Base-by-base conservation (phyloP, 495 filamentous ascomycete genomes). In the Penicillium daleae region DNA sequence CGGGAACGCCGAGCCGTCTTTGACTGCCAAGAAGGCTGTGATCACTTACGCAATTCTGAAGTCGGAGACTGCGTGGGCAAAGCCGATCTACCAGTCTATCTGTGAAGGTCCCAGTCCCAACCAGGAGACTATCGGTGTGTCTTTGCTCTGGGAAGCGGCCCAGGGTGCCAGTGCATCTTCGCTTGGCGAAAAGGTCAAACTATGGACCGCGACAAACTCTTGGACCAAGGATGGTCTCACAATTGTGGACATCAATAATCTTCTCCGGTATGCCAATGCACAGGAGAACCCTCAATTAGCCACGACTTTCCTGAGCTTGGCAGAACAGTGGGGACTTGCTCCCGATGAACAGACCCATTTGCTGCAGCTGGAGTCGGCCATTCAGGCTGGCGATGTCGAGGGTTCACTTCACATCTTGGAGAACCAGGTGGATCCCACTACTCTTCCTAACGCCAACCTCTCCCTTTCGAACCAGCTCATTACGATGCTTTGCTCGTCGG, bases 101-200 rank as follows among this genome's bases (percentile, higher is more conserved):
- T 69, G 87, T 27, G 75, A 81, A 48, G 76, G 64, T 19, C 82
- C 80, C 22, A 71, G 62, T 29, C 83, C 89, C 39, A 72, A 60
- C 27, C 83, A 88, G 44, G 75, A 81, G 26, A 78, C 68, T 12
- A 90, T 89, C 84, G 87, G 93, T 64, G 80, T 89, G 32, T 76
- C 89, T 7, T 81, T 97, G 44, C 84, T 90, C 51, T 96, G 90
- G 90, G 86, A 91, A 27, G 89, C 88, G 13, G 82, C 88, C 13
- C 84, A 88, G 62, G 88, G 87, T 9, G 89, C 85, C 69, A 85
- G 86, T 12, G 86, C 89, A 6, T 85, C 90, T 64, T 86, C 89
- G 49, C 80, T 96, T 32, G 86, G 86, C 55, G 79, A 83, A 50
- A 90, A 81, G 6, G 79, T 88, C 50, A 88, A 92, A 80, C 63